Conservation (phyloP, 2,329 filamentous ascomycete species). For the Hortaea sp. region DNA sequence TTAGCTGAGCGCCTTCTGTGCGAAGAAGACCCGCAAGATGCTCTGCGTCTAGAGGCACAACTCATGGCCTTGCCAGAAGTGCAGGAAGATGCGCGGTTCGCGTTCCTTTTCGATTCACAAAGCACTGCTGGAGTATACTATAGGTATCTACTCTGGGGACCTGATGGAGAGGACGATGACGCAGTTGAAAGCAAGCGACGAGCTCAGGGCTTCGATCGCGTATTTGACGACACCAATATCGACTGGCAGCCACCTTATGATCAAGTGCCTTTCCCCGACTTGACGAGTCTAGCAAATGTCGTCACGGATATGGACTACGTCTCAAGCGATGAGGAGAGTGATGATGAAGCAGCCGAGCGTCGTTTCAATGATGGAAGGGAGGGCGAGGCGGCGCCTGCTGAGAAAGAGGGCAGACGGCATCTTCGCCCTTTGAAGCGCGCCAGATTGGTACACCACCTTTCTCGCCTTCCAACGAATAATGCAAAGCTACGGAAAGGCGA, state of each 20-base stretch:
- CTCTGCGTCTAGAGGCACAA: slow-evolving; percentile 80
- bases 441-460: slow-evolving; percentile 73
- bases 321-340: slow-evolving; percentile 75
- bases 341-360: slow-evolving; percentile 41
- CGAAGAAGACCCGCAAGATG: slow-evolving; percentile 39
- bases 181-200: slow-evolving; percentile 39
- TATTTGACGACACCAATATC: slow-evolving; percentile 64
- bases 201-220: slow-evolving; percentile 17
- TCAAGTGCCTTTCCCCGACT: slow-evolving; percentile 51
- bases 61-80: slow-evolving; percentile 81
- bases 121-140: slow-evolving; percentile 80
- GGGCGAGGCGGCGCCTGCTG: slow-evolving; percentile 26
- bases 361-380: slow-evolving; percentile 30
- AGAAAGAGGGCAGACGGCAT: slow-evolving; percentile 42
- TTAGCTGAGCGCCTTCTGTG: slow-evolving; percentile 70
- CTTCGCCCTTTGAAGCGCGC: slow-evolving; percentile 76
- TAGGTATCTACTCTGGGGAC: slow-evolving; percentile 71
- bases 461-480: slow-evolving; percentile 66
- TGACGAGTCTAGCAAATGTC: slow-evolving; percentile 64
- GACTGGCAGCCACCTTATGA: slow-evolving; percentile 70
- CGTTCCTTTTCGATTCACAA: slow-evolving; percentile 83
- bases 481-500: slow-evolving; percentile 72
- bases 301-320: slow-evolving; percentile 77
- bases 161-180: slow-evolving; percentile 6
- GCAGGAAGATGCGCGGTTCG: slow-evolving; percentile 79